These are phyloP conservation scores for Erodium maritimum DNA, from an alignment of 345 rosid genomes.

Conservation along the genomic window DNA sequence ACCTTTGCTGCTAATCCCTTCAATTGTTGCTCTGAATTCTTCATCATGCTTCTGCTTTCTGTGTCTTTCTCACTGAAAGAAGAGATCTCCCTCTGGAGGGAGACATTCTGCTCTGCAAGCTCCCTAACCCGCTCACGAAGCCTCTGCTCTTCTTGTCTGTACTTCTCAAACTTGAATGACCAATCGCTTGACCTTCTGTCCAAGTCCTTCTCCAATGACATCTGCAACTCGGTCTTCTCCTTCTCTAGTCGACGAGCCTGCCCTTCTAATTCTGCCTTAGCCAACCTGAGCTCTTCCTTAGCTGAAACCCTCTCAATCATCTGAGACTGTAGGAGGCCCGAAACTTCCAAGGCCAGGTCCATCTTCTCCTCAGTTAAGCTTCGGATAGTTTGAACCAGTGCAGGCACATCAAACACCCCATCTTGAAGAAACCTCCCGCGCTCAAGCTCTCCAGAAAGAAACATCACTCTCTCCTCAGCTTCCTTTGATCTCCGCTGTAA, in stretches of 20 bases:
- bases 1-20: slow-evolving; percentile 38
- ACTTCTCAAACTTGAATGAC: slow-evolving; percentile 75
- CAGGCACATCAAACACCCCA: slow-evolving; percentile 46
- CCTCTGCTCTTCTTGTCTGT: slow-evolving; percentile 73
- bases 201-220: slow-evolving; percentile 77
- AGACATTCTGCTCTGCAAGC: slow-evolving; percentile 92
- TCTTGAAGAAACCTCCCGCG: slow-evolving; percentile 44
- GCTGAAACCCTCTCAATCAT: slow-evolving; percentile 52
- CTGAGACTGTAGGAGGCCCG: slow-evolving; percentile 46
- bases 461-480: slow-evolving; percentile 58
- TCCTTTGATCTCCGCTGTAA: slow-evolving; percentile 47
- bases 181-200: slow-evolving; percentile 96
- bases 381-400: slow-evolving; percentile 46
- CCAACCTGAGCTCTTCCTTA: slow-evolving; percentile 48
- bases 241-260: slow-evolving; percentile 47
- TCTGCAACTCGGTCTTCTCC: slow-evolving; percentile 71
- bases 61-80: slow-evolving; percentile 55
- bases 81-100: slow-evolving; percentile 79
- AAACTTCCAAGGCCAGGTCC: slow-evolving; percentile 62
- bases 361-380: slow-evolving; percentile 54
- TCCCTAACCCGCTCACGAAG: slow-evolving; percentile 90
- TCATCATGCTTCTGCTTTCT: slow-evolving; percentile 46
- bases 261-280: slow-evolving; percentile 49
- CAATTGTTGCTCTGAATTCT: slow-evolving; percentile 48
- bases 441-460: slow-evolving; percentile 60